A percentile compares a stretch with the other conserved stretches of the same genome.
phyloP scores from a whole-genome alignment of 2,329 filamentous ascomycete species.

The Fusarium sp. region DNA sequence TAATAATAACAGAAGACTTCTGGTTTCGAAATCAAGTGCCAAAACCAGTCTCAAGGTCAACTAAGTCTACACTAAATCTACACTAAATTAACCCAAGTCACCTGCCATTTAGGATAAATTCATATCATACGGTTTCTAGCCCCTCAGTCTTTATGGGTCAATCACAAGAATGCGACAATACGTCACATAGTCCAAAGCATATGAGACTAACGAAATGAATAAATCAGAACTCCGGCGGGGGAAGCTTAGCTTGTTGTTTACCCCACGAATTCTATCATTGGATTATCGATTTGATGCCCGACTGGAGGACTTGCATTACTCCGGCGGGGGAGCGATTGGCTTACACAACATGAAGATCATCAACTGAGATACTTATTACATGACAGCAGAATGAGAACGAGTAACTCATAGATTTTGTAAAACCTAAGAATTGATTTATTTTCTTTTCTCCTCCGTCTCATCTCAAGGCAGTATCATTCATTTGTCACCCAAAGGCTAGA shows the following conservation, averaged over 20 bases:
- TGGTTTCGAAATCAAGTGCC: too few species aligned
- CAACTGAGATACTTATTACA: not conserved
- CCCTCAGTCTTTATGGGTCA: not conserved
- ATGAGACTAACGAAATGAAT: not conserved
- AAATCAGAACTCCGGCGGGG: slow-evolving; percentile 1
- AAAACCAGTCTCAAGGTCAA: not conserved
- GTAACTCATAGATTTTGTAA: not conserved
- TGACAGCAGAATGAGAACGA: not conserved
- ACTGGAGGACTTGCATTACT: slow-evolving; percentile 11
- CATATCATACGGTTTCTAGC: not conserved
- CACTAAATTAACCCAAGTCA: not conserved
- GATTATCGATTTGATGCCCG: not conserved
- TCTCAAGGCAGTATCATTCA: not conserved
- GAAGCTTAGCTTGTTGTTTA: not conserved
- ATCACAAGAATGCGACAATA: not conserved
- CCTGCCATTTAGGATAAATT: not conserved
- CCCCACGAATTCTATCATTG: slow-evolving; percentile 1
- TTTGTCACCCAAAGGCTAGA: not conserved
- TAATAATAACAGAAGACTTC: not conserved
- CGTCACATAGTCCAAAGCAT: not conserved
- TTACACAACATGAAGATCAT: not conserved
- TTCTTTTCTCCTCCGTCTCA: not conserved
- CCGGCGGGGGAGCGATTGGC: slow-evolving; percentile 17
- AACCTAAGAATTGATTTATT: too few species aligned
- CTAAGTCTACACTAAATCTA: not conserved